phyloP scores from a whole-genome alignment of 768 basidiomycete species.

The Lactifluus piperatus region DNA sequence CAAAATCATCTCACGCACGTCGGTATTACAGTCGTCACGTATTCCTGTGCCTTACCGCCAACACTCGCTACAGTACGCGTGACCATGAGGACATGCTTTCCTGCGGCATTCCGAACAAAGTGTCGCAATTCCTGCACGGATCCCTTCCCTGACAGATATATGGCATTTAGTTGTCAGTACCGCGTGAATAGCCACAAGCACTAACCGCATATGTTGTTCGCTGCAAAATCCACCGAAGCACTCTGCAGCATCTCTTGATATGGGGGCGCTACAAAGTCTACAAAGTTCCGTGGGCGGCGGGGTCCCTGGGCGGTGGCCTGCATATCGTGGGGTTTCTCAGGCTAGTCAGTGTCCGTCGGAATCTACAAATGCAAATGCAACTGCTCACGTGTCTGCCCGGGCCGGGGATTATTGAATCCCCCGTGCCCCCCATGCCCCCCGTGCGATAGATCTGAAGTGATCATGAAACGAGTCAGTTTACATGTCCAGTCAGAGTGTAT shows the following conservation, averaged over 20 bases:
- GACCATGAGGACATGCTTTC: not conserved
- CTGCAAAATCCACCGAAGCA: constrained; percentile 3
- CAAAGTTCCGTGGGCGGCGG: not conserved
- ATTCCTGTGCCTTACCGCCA: not conserved
- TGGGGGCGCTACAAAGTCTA: not conserved
- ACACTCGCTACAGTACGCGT: not conserved
- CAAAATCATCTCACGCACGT: not conserved
- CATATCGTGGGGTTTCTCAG: not conserved
- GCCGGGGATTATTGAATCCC: no score
- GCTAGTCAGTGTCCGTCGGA: not conserved
- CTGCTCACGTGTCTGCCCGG: no score
- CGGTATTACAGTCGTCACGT: not conserved
- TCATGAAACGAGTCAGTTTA: no score
- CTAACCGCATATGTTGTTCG: not conserved
- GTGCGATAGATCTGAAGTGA: no score
- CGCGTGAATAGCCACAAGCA: not conserved
- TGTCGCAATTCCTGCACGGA: not conserved
- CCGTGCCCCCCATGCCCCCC: no score
- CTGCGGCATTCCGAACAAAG: not conserved
- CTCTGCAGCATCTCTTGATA: not conserved
- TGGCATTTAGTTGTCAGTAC: no score
- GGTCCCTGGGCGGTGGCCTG: not conserved
- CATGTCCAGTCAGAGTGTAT: no score
- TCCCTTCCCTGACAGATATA: not conserved
- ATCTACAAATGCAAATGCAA: no score